A percentile compares a stretch with the other conserved stretches of the same genome.
Evolutionary conservation across 2,329 filamentous ascomycete genomes (phyloP).

Genomic region (Geosmithia putterillii): DNA sequence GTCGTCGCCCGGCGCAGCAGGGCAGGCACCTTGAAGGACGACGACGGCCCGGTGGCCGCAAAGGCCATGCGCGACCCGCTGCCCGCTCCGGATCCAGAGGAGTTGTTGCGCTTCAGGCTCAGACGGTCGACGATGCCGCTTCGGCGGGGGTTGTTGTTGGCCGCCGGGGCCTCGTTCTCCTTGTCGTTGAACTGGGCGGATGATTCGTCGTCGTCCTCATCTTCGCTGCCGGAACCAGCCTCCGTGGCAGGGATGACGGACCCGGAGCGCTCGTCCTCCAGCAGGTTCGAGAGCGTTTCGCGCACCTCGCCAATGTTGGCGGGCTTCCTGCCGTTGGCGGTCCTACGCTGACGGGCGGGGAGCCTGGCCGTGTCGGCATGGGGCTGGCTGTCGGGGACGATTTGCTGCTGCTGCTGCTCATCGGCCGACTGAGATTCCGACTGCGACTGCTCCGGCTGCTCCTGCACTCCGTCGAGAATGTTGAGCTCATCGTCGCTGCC

Average conservation of each 20-base stretch:
- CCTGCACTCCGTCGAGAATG: conserved; percentile 45
- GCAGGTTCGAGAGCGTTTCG: conserved; percentile 69
- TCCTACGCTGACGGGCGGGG: conserved; percentile 50
- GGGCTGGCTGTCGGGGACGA: conserved; percentile 40
- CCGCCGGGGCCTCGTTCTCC: conserved; percentile 26
- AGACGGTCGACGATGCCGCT: conserved; percentile 60
- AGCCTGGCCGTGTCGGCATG: conserved; percentile 29
- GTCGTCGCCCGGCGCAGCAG: conserved; percentile 65
- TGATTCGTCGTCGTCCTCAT: conserved; percentile 24
- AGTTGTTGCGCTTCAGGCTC: conserved; percentile 47
- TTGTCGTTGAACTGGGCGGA: conserved; percentile 26
- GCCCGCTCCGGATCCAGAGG: conserved; percentile 12
- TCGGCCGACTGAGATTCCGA: conserved; percentile 7
- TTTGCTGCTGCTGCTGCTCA: conserved; percentile 13
- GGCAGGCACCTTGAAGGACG: conserved; percentile 54
- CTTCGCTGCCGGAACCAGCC: conserved; percentile 21
- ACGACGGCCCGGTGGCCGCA: conserved; percentile 25
- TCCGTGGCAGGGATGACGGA: conserved; percentile 35
- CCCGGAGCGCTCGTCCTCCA: conserved; percentile 49
- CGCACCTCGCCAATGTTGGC: conserved; percentile 69
- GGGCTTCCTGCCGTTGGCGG: conserved; percentile 52
- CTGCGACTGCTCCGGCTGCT: conserved; percentile 19
- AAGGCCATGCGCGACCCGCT: conserved; percentile 45
- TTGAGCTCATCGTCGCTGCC: conserved; percentile 66
- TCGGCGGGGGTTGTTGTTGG: conserved; percentile 17